phyloP scores from a whole-genome alignment of 129 eudicot species.

The Helianthus tuberosus region DNA sequence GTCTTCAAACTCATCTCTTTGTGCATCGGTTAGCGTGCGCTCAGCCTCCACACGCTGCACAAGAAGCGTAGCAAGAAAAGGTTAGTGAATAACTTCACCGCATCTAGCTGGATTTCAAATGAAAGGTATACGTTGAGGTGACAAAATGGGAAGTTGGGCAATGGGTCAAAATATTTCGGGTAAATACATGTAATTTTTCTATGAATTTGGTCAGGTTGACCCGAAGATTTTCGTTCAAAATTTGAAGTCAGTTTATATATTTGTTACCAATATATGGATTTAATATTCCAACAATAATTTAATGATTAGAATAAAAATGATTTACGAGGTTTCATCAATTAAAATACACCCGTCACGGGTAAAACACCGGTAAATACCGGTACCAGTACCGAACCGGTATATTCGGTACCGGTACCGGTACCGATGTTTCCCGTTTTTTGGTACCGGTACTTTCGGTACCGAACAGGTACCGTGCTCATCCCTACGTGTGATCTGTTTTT shows the following conservation, averaged over 20 bases:
- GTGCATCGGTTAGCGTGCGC: slow-evolving; percentile 79
- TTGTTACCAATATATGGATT: not conserved
- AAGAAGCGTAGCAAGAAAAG: not conserved
- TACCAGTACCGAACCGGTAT: too few relatives aligned
- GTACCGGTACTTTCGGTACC: too few relatives aligned
- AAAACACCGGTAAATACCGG: too few relatives aligned
- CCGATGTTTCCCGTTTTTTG: too few relatives aligned
- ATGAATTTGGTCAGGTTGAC: not conserved
- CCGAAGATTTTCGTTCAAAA: not conserved
- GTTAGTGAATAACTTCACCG: slow-evolving; percentile 10
- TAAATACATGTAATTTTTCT: not conserved
- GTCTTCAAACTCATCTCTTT: slow-evolving; percentile 98
- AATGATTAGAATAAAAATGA: not conserved
- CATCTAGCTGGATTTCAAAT: too few relatives aligned
- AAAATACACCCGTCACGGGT: not conserved
- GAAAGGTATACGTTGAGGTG: slow-evolving; percentile 3
- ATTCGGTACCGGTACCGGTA: too few relatives aligned
- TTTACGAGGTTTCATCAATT: not conserved
- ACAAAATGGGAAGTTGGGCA: not conserved
- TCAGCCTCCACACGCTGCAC: slow-evolving; percentile 85
- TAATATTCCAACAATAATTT: not conserved
- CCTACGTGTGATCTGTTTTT: not conserved
- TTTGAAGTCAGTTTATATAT: not conserved
- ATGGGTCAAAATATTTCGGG: not conserved
- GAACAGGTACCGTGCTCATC: too few relatives aligned